Conservation (phyloP, 306 rosid genomes). For the Cicer chorassanicum region DNA sequence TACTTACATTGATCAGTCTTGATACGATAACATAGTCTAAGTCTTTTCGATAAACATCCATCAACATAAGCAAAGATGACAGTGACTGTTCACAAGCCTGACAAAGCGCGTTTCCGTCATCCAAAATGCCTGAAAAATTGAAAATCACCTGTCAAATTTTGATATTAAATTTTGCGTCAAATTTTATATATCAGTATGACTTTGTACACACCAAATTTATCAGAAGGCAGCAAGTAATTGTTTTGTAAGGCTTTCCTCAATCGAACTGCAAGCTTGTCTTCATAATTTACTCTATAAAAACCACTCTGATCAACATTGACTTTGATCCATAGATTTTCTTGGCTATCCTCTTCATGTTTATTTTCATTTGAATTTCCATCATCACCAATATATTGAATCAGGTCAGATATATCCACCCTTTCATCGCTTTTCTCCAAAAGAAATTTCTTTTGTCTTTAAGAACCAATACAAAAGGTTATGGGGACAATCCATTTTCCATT, state of each 20-base stretch:
- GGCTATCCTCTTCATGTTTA: conserved; percentile 36
- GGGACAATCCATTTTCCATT: conserved; percentile 68
- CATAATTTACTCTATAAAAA: conserved; percentile 69
- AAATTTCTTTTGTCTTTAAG: conserved; percentile 52
- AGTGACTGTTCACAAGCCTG: conserved; percentile 59
- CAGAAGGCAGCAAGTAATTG: conserved; percentile 54
- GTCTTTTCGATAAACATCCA: conserved; percentile 61
- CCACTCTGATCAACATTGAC: conserved; percentile 62
- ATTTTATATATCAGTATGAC: not conserved
- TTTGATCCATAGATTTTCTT: conserved; percentile 60
- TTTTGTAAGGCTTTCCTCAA: conserved; percentile 58
- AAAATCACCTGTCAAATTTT: not conserved
- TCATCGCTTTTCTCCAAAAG: conserved; percentile 52
- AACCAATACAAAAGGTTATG: conserved; percentile 59
- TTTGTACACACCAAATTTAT: conserved; percentile 57
- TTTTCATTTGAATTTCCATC: conserved; percentile 28
- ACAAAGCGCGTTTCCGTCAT: conserved; percentile 67
- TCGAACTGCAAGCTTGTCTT: conserved; percentile 57
- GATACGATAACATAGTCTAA: conserved; percentile 54
- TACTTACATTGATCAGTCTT: conserved; percentile 51
- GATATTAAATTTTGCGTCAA: no score
- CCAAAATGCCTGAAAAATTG: conserved; percentile 61
- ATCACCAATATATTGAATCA: conserved; percentile 38
- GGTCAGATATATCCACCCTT: conserved; percentile 57
- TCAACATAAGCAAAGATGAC: conserved; percentile 57